Conservation (phyloP, 257 asterid species). For the Solanum virginianum region DNA sequence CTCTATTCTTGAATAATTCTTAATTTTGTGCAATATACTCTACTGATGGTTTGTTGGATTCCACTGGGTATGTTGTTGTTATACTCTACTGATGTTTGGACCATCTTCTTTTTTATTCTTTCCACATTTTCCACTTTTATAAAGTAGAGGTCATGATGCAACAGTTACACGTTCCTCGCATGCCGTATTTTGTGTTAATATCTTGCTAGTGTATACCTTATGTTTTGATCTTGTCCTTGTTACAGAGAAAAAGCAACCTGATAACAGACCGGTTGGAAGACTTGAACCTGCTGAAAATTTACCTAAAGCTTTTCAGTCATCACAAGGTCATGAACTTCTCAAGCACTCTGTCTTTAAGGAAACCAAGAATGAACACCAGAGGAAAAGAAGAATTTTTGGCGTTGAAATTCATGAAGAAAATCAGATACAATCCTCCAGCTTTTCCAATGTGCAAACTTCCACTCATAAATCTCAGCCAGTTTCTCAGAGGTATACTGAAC, state of each 20-base stretch:
- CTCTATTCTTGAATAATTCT: neutral
- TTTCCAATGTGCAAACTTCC: constrained; percentile 1
- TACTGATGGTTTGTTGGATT: neutral
- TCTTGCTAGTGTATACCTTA: neutral
- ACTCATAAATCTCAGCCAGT: neutral
- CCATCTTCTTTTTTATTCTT: neutral
- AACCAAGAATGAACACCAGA: constrained; percentile 18
- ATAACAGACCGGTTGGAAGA: constrained; percentile 10
- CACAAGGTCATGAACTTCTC: constrained; percentile 8
- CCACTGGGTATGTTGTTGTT: too few relatives aligned
- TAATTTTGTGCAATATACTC: neutral
- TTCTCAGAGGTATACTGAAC: constrained; percentile 15
- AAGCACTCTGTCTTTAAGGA: constrained; percentile 12
- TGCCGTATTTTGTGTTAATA: neutral
- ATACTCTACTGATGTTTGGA: neutral
- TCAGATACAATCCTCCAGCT: constrained; percentile 7
- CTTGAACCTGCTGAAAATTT: neutral
- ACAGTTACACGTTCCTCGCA: neutral
- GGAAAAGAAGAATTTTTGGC: constrained; percentile 49
- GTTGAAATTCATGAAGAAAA: constrained; percentile 47
- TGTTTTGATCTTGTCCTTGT: neutral
- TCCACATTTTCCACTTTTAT: neutral
- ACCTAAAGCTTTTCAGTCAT: neutral
- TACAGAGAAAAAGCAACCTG: constrained; percentile 22
- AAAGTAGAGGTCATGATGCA: neutral